phyloP scores from a whole-genome alignment of 2,329 filamentous ascomycete genomes.

The Arthroderma sp. region DNA sequence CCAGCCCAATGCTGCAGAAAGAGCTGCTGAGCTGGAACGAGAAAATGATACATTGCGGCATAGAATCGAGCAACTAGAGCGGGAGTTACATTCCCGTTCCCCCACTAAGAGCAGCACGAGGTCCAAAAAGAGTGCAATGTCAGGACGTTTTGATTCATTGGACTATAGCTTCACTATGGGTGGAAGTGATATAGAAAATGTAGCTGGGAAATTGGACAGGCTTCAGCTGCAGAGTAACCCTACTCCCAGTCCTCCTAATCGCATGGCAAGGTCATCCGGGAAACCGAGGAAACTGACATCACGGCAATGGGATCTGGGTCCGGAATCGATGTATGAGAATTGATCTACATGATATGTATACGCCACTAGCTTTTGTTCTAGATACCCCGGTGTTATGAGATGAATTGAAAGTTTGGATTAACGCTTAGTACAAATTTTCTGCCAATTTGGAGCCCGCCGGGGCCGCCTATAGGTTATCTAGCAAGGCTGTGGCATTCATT shows the following conservation, averaged over 20 bases:
- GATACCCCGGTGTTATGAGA: too few species aligned
- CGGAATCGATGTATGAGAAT: conserved; percentile 15
- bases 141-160: conserved; percentile 12
- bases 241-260: not conserved
- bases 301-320: conserved; percentile 35
- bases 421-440: too few species aligned
- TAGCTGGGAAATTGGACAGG: conserved; percentile 26
- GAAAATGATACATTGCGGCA: conserved; percentile 58
- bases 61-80: conserved; percentile 51
- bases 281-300: conserved; percentile 34
- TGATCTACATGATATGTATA: too few species aligned
- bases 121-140: conserved; percentile 18
- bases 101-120: conserved; percentile 40
- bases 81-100: conserved; percentile 51
- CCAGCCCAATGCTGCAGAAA: conserved; percentile 41
- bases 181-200: conserved; percentile 29
- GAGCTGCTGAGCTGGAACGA: conserved; percentile 50
- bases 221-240: conserved; percentile 23
- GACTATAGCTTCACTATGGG: conserved; percentile 17
- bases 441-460: too few species aligned
- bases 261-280: conserved; percentile 5
- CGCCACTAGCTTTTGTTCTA: too few species aligned
- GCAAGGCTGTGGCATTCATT: too few species aligned
- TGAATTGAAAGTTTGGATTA: too few species aligned
- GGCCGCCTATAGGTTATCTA: too few species aligned